These are phyloP conservation scores for Xylariaceae sp. DNA, from an alignment of 2,329 filamentous ascomycete species.

Conservation along the genomic window DNA sequence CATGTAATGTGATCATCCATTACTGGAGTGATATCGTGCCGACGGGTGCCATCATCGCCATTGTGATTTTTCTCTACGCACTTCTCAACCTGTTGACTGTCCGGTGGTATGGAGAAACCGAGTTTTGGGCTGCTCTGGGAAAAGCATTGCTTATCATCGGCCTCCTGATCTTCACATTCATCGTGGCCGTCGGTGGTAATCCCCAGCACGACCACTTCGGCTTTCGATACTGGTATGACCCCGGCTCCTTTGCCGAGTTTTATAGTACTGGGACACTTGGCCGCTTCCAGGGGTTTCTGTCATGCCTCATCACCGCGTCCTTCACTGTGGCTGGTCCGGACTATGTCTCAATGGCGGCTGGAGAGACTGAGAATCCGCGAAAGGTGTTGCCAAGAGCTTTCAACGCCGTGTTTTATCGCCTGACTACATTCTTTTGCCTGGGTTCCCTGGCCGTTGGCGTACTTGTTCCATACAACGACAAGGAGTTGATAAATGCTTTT, in stretches of 20 bases:
- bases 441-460: constrained; percentile 69
- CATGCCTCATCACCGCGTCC: constrained; percentile 65
- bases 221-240: constrained; percentile 62
- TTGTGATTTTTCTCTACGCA: constrained; percentile 48
- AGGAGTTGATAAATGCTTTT: constrained; percentile 56
- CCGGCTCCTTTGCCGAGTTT: constrained; percentile 64
- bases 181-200: constrained; percentile 79
- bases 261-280: constrained; percentile 61
- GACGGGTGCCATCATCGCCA: constrained; percentile 55
- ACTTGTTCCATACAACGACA: constrained; percentile 63
- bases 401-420: constrained; percentile 72
- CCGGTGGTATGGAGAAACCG: constrained; percentile 68
- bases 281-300: constrained; percentile 68
- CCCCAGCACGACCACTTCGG: constrained; percentile 66
- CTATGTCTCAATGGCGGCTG: constrained; percentile 57
- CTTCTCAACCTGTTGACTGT: constrained; percentile 67
- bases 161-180: constrained; percentile 70
- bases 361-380: constrained; percentile 66
- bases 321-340: constrained; percentile 60
- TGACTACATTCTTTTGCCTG: constrained; percentile 70
- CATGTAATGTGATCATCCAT: constrained; percentile 57
- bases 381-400: constrained; percentile 65
- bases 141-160: constrained; percentile 68
- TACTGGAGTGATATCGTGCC: constrained; percentile 59
- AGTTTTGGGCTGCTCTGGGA: constrained; percentile 68